These are phyloP conservation scores for Aspergillus transmontanensis DNA, from an alignment of 2,329 filamentous ascomycete genomes.

Conservation along the genomic window DNA sequence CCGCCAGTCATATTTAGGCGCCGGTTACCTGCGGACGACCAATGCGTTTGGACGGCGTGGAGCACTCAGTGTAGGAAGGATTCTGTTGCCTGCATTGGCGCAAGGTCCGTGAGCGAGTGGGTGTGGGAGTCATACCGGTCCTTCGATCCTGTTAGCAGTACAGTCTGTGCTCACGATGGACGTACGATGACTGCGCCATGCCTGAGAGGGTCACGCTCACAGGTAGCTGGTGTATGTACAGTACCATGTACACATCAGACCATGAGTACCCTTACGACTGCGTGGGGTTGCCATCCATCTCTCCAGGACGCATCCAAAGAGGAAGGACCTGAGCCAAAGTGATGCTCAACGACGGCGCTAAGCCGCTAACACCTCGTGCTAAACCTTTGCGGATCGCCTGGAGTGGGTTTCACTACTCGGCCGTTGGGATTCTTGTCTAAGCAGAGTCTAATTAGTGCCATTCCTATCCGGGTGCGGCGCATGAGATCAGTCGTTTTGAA, in stretches of 20 bases:
- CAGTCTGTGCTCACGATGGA: not conserved
- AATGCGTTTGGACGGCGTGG: not conserved
- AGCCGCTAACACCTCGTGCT: conserved; percentile 13
- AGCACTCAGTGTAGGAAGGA: not conserved
- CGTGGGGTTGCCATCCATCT: not conserved
- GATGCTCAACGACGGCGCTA: conserved; percentile 6
- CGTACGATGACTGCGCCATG: not conserved
- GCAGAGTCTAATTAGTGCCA: not conserved
- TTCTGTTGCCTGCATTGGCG: conserved; percentile 15
- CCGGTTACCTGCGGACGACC: conserved; percentile 7
- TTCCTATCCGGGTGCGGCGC: conserved; percentile 1
- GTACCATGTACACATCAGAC: not conserved
- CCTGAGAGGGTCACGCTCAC: not conserved
- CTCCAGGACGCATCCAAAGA: not conserved
- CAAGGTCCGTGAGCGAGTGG: conserved; percentile 14
- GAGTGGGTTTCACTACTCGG: conserved; percentile 11
- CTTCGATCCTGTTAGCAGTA: not conserved
- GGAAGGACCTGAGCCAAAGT: not conserved
- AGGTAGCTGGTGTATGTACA: not conserved
- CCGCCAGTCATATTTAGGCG: not conserved
- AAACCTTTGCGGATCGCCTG: conserved; percentile 16
- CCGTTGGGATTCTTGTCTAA: conserved; percentile 8
- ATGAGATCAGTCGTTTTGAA: conserved; percentile 1
- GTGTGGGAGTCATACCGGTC: not conserved
- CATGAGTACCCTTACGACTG: not conserved